phyloP scores from a whole-genome alignment of 306 rosid genomes.

The Coriaria nepalensis region DNA sequence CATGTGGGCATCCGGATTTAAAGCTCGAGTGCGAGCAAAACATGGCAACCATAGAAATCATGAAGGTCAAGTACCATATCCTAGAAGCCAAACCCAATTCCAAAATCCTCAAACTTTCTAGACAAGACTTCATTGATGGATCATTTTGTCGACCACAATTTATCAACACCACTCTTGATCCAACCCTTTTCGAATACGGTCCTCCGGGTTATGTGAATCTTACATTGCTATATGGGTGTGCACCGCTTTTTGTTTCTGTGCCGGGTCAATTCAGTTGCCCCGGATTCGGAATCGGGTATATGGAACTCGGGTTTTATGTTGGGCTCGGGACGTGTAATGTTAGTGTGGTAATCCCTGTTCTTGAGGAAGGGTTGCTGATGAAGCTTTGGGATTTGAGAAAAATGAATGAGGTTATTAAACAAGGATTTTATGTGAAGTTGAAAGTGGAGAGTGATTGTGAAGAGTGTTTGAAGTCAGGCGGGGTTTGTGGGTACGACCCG shows the following conservation, averaged over 20 bases:
- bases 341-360: conserved; percentile 2
- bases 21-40: conserved; percentile 7
- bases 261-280: background rate
- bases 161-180: conserved; percentile 5
- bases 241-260: background rate
- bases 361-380: background rate
- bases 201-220: background rate
- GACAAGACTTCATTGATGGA: conserved; percentile 4
- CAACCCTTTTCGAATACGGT: background rate
- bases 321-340: background rate
- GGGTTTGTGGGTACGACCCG: conserved; percentile 3
- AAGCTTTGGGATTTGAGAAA: background rate
- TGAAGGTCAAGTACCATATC: conserved; percentile 5
- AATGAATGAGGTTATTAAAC: conserved; percentile 5
- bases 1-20: conserved; percentile 5
- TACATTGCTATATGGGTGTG: conserved; percentile 8
- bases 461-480: background rate
- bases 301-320: conserved; percentile 1
- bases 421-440: conserved; percentile 7
- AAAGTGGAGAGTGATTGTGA: background rate
- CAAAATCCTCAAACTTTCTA: background rate
- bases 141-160: background rate
- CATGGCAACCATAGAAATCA: background rate
- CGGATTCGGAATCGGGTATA: conserved; percentile 1
- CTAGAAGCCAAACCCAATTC: background rate